Base-by-base conservation (phyloP, 139 green algal species). In the Helicosporidium sp. region DNA sequence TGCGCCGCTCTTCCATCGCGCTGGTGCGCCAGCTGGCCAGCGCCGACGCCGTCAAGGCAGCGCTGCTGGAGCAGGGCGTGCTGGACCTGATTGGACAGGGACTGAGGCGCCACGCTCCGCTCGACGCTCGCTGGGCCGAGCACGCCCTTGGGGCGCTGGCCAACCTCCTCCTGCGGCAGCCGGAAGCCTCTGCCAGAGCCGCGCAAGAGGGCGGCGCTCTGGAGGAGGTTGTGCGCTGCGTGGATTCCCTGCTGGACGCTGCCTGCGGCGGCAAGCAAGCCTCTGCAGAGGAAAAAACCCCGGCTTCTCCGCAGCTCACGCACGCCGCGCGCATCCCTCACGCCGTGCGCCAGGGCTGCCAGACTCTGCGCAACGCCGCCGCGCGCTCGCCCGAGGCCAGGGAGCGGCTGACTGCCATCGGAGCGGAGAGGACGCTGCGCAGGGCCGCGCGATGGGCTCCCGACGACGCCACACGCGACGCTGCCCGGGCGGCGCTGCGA, bases 21-120 rank as follows among this genome's bases (percentile, higher is more conserved):
- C 49, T 80, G 37, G 62, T 83, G 59, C 61, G 81, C 16, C 82
- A 93, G 72, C 63, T 93, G 50, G 68, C 76, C 13, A 77, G 76
- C 62, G 84, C 69, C 43, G 82, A 93, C 54, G 42, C 33, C 23
- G 58, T 80, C 48, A 92, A 90, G 68, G 37, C 23, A 24, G 52
- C 64, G 18, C 42, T 87, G 43, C 70, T 78, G 40, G 70, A 69
- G 26, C 23, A 22, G 1, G 72, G 62, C 7, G 68, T 51, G 0
- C 49, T 86, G 23, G 46, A 56, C 23, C 22, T 68, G 16, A 27
- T 82, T 17, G 19, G 45, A 47, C 27, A 16, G 13, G 37, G 53
- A 17, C 43, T 64, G n/a, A n/a, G n/a, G n/a, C n/a, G n/a, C n/a
- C n/a, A n/a, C n/a, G n/a, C n/a, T n/a, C n/a, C n/a, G n/a, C n/a